Percentiles rank a stretch among this genome's conserved stretches.
These are phyloP conservation scores for Coprinellus micaceus DNA, from an alignment of 768 basidiomycete species.

Conservation along the genomic window DNA sequence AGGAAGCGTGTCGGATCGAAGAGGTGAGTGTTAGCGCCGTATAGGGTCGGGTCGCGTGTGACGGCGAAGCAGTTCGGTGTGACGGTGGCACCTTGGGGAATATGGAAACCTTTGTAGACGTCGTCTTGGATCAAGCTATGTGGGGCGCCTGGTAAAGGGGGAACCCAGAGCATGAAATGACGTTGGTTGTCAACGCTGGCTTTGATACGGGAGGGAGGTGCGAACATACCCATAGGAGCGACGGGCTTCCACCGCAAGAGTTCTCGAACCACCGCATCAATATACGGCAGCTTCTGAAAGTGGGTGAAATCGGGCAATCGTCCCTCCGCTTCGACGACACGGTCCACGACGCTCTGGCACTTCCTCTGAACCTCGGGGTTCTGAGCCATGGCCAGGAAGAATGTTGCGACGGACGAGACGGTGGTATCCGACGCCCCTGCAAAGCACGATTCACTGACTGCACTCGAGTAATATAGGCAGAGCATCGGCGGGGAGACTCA, in stretches of 20 bases:
- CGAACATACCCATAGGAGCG: neutral
- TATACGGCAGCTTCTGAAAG: neutral
- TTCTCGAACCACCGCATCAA: neutral
- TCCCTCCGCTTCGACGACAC: neutral
- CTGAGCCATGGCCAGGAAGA: neutral
- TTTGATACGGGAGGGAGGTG: too few relatives aligned
- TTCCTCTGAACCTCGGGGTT: neutral
- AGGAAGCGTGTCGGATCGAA: slow-evolving; percentile 7
- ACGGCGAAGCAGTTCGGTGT: neutral
- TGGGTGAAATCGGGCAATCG: neutral
- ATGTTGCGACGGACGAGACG: neutral
- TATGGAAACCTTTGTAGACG: neutral
- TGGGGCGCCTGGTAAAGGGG: neutral
- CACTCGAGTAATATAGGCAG: too few relatives aligned
- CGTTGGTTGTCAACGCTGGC: neutral
- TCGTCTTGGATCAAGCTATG: neutral
- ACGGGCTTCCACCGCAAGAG: neutral
- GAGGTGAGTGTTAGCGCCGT: neutral
- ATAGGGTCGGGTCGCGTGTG: neutral
- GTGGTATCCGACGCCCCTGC: neutral
- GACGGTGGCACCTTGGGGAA: neutral
- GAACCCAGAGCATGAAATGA: neutral
- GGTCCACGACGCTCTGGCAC: neutral
- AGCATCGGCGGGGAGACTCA: too few relatives aligned
- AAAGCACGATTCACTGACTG: neutral